A percentile compares a stretch with the other conserved stretches of the same genome.
These are phyloP conservation scores for Diutina sp. DNA, from an alignment of 1,139 yeast genomes.

Conservation along the genomic window DNA sequence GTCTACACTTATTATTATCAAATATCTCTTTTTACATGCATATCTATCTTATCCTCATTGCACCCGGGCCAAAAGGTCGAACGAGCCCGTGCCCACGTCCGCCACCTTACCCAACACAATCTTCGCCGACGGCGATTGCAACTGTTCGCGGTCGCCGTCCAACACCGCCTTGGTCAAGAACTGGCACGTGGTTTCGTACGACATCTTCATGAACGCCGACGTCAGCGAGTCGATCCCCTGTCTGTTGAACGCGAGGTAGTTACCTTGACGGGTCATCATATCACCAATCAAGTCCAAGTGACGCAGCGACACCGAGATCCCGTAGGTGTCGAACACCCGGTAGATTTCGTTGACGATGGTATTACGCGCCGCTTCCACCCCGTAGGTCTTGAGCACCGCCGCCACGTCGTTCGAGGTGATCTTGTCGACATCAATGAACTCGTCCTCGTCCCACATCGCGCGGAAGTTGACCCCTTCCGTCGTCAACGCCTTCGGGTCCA, in stretches of 20 bases:
- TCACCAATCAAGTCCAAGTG: conserved; percentile 96
- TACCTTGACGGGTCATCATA: conserved; percentile 98
- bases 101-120: conserved; percentile 87
- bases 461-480: conserved; percentile 97
- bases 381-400: conserved; percentile 82
- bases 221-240: conserved; percentile 96
- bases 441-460: conserved; percentile 98
- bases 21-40: too few relatives aligned
- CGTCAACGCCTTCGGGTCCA: conserved; percentile 59
- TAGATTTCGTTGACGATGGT: conserved; percentile 94
- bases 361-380: conserved; percentile 98
- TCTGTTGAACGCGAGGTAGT: conserved; percentile 92
- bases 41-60: not conserved
- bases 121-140: conserved; percentile 91
- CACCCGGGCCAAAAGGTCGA: conserved; percentile 59
- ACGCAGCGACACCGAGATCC: conserved; percentile 84
- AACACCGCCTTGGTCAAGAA: conserved; percentile 93
- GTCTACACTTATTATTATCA: too few relatives aligned
- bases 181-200: conserved; percentile 96
- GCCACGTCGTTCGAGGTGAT: conserved; percentile 88
- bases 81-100: conserved; percentile 92
- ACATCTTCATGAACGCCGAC: conserved; percentile 97
- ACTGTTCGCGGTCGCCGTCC: conserved; percentile 79
- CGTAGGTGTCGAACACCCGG: conserved; percentile 92
- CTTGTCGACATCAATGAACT: conserved; percentile 77